Evolutionary conservation across 1,284 basidiomycete genomes (phyloP).

Genomic region (Kwoniella shivajii): DNA sequence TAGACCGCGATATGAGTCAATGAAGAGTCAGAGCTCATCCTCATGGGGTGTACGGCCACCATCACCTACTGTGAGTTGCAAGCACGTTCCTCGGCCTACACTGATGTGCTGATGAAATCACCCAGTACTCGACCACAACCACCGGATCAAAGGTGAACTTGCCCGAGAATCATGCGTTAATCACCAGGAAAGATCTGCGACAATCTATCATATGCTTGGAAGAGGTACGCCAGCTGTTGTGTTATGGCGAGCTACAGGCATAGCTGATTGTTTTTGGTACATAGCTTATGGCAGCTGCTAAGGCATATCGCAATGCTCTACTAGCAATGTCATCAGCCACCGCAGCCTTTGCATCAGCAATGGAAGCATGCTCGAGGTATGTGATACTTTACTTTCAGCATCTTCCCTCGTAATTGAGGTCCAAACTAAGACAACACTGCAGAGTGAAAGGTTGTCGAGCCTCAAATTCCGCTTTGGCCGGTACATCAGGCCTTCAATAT

Average conservation of each 20-base stretch:
- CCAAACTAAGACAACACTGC: neutral
- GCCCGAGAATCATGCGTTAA: constrained; percentile 44
- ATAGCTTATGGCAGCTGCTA: constrained; percentile 75
- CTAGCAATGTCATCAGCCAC: constrained; percentile 81
- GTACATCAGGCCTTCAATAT: constrained; percentile 83
- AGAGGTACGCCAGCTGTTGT: constrained; percentile 34
- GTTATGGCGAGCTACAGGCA: neutral
- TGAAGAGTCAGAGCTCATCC: constrained; percentile 27
- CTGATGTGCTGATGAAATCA: neutral
- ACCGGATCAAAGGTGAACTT: constrained; percentile 50
- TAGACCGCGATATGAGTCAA: constrained; percentile 34
- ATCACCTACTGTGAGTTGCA: constrained; percentile 37
- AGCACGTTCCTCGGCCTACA: neutral
- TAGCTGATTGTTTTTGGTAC: neutral
- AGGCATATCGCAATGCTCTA: constrained; percentile 80
- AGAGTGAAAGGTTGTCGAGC: constrained; percentile 51
- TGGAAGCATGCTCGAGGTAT: constrained; percentile 78
- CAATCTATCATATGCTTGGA: constrained; percentile 52
- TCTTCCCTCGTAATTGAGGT: neutral
- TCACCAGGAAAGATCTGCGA: constrained; percentile 51
- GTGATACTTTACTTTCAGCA: constrained; percentile 26
- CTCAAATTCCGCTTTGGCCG: constrained; percentile 61
- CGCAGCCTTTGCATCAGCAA: constrained; percentile 80
- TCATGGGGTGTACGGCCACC: constrained; percentile 35
- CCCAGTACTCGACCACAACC: constrained; percentile 52